phyloP scores from a whole-genome alignment of 2,329 filamentous ascomycete species.

The Fusarium metavorans region DNA sequence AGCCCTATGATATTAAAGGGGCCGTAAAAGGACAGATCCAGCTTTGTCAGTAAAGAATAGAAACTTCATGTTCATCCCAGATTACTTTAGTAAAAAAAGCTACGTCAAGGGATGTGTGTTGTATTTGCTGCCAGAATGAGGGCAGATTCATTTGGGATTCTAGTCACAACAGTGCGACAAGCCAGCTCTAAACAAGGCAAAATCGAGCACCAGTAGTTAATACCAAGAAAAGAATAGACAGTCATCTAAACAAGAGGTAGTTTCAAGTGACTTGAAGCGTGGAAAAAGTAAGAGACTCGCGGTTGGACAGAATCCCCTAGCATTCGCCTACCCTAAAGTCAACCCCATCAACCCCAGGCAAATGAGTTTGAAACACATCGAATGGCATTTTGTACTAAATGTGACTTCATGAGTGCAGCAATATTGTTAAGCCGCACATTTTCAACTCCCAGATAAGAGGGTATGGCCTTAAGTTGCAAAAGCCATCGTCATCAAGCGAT shows the following conservation, averaged over 20 bases:
- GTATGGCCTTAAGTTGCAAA: background rate
- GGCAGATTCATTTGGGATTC: background rate
- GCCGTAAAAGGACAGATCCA: background rate
- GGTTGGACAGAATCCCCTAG: too few relatives aligned
- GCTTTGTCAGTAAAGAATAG: background rate
- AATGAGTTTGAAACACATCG: background rate
- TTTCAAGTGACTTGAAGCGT: background rate
- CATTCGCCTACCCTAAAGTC: background rate
- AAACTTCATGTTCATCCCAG: background rate
- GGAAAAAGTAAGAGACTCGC: too few relatives aligned
- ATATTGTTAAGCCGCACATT: too few relatives aligned
- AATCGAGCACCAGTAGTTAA: background rate
- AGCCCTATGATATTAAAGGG: background rate
- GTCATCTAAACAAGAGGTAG: background rate
- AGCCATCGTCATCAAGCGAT: too few relatives aligned
- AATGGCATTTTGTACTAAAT: background rate
- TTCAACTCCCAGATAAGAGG: background rate
- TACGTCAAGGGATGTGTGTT: too few relatives aligned
- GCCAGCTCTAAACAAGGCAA: too few relatives aligned
- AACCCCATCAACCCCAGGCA: background rate
- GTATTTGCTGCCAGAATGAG: background rate
- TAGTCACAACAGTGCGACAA: background rate
- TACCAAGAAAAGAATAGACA: background rate
- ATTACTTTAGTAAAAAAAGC: background rate
- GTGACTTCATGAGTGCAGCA: accelerated